Evolutionary conservation across 2,329 filamentous ascomycete genomes (phyloP), one percentile per base, ranked within the genome.

Genomic region (Colletotrichum navitas): DNA sequence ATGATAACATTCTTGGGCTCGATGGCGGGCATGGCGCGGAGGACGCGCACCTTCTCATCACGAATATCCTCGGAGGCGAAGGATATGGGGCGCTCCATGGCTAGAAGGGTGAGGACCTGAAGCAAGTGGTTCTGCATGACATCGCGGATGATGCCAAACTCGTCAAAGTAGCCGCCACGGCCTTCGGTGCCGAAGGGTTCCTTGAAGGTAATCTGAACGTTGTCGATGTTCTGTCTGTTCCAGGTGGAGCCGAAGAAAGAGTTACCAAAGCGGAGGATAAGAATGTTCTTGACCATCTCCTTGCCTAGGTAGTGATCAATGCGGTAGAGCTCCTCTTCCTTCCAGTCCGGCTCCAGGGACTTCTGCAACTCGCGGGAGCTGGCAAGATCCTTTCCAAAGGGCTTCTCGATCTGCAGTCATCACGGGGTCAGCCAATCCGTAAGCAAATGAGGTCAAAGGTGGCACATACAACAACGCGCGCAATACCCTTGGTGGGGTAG

Each of bases 1-100:
- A 99, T 99, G 81, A 99, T 99, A 82, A 99, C 96, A 81, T 99
- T 97, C 92, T 98, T 98, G 77, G 96, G 95, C 86, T 98, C 95
- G 77, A 99, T 98, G 51, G 94, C 89, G 72, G 95, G 92, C 81
- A 99, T 99, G 65, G 92, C 93, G 77, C 96, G 93, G 69, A 99
- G 91, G 29, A 99, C 97, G 78, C 96, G 93, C 76, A 98, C 94
- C 86, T 99, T 99, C 85, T 99, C 96, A 81, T 99, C 97, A 80
- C 96, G 94, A 76, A 99, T 97, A 79, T 99, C 96, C 84, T 99
- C 96, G 45, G 96, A 90, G 51, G 96, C 97, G 88, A 99, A 99
- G 14, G 95, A 98, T 80, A 99, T 96, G 69, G 96, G 96, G 74
- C 96, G 91, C 86, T 99, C 96, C 96, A 99, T 99, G 73, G 96